Conservation (phyloP, 495 filamentous ascomycete genomes). For the Neurospora sp. region DNA sequence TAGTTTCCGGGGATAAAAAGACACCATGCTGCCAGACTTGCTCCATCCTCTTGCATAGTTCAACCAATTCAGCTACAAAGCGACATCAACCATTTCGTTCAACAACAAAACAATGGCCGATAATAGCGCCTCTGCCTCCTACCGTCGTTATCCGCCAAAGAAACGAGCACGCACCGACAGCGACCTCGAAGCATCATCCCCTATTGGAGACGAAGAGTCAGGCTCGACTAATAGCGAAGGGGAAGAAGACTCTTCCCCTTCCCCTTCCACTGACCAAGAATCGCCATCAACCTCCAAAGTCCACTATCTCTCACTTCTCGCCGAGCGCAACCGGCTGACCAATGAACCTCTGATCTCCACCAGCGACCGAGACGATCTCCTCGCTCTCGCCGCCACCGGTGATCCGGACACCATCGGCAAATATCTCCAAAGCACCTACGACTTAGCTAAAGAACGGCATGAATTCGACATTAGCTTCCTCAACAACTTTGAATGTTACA, state of each 20-base stretch:
- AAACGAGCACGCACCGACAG: background rate
- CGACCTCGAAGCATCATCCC: background rate
- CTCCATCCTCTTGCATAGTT: background rate
- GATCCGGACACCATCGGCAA: background rate
- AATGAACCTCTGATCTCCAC: background rate
- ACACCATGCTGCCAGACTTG: background rate
- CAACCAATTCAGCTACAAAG: background rate
- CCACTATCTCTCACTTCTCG: background rate
- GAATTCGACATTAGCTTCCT: background rate
- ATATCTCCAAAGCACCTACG: background rate
- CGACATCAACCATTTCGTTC: background rate
- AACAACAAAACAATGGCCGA: background rate
- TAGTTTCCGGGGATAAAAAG: background rate
- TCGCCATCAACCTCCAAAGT: background rate
- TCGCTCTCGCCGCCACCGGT: background rate
- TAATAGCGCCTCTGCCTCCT: background rate
- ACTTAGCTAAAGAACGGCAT: too few species aligned
- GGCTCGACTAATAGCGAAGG: background rate
- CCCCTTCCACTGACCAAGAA: background rate
- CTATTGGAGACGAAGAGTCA: background rate
- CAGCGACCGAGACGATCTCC: background rate
- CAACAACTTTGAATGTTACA: background rate
- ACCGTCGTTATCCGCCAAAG: background rate
- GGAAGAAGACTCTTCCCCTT: background rate
- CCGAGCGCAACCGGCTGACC: too few species aligned